Conservation (phyloP, 2,329 filamentous ascomycete genomes). For the Colletotrichum tropicale region DNA sequence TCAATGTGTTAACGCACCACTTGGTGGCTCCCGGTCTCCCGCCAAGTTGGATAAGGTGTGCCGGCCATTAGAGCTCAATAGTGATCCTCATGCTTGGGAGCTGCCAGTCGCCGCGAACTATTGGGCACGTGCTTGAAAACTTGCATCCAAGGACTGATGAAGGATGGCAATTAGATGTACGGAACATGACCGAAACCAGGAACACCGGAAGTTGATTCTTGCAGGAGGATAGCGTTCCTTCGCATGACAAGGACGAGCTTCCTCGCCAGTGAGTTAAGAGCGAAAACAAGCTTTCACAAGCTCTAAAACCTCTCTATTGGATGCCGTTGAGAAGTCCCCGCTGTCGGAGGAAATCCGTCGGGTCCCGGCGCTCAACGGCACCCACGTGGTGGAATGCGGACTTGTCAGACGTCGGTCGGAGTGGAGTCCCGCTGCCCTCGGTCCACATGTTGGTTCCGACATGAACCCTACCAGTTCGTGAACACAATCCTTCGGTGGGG, state of each 20-base stretch:
- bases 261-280: not conserved
- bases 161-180: not conserved
- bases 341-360: not conserved
- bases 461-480: not conserved
- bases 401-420: slow-evolving; percentile 7
- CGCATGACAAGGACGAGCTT: not conserved
- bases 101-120: not conserved
- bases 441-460: not conserved
- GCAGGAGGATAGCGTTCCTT: not conserved
- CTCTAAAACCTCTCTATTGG: not conserved
- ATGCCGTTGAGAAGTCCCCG: not conserved
- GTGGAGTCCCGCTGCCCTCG: not conserved
- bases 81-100: rapidly evolving
- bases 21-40: not conserved
- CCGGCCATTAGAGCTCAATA: not conserved
- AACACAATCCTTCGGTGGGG: not conserved
- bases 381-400: slow-evolving; percentile 6
- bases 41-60: not conserved
- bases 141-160: not conserved
- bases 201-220: not conserved
- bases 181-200: slow-evolving; percentile 4
- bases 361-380: not conserved
- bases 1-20: not conserved
- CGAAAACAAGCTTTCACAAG: not conserved
- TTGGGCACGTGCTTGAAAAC: not conserved